Conservation (phyloP, 345 rosid species). For the Eucalyptus sp. region DNA sequence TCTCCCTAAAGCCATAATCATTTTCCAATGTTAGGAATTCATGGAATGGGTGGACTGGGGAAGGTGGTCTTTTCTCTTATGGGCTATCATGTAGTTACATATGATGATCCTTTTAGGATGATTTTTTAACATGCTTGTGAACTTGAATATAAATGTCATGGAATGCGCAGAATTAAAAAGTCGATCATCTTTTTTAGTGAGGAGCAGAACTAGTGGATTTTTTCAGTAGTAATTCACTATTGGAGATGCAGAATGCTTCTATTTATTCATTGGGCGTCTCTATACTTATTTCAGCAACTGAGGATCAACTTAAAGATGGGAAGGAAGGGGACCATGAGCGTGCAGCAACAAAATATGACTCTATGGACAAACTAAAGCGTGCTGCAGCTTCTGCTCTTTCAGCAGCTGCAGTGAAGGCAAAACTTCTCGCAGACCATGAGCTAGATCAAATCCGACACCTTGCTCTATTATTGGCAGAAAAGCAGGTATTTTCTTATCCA, state of each 20-base stretch:
- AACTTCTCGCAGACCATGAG: slow-evolving; percentile 71
- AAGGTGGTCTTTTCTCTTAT: background rate
- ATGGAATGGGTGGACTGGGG: background rate
- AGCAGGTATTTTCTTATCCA: slow-evolving; percentile 43
- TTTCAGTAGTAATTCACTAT: background rate
- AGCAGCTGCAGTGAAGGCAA: slow-evolving; percentile 97
- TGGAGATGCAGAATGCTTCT: background rate
- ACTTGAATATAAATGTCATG: background rate
- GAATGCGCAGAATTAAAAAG: background rate
- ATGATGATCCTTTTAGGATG: background rate
- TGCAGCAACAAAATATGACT: slow-evolving; percentile 34
- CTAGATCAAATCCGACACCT: slow-evolving; percentile 80
- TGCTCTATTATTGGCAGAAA: slow-evolving; percentile 59
- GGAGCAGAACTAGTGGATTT: background rate
- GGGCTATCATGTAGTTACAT: background rate
- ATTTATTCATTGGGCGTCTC: background rate
- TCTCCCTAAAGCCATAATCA: background rate
- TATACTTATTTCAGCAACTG: background rate
- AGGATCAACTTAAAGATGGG: slow-evolving; percentile 15
- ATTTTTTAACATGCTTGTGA: background rate
- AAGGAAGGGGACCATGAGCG: slow-evolving; percentile 25
- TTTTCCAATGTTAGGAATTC: background rate
- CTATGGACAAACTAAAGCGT: slow-evolving; percentile 52
- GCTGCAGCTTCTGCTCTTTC: slow-evolving; percentile 77
- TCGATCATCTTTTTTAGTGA: background rate